Evolutionary conservation across 2,329 filamentous ascomycete species (phyloP), one percentile per base, ranked within the genome.

Genomic region (Xylaria sp.): DNA sequence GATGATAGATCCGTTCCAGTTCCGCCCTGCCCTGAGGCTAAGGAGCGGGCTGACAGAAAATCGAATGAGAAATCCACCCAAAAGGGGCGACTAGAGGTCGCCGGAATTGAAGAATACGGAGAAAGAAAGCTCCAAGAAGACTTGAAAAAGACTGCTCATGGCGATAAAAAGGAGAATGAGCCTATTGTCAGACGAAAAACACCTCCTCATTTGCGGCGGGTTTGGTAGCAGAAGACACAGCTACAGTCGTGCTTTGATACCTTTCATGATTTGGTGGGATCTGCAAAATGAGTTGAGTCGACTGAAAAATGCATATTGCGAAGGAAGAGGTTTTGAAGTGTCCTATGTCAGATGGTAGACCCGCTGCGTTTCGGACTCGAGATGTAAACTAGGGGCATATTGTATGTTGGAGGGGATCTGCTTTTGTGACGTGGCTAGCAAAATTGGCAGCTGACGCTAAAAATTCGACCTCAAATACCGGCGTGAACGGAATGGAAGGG

Each of bases 1-100:
- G 10, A 33, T 2, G 23, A 48, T 9, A 43, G 62, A 12, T 3
- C 28, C 2, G 49, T 28, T n/a, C 31, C 51, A 36, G 2, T 25
- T 18, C 12, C 12, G 13, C 41, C n/a, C 18, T 28, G 18, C 6
- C 10, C n/a, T 12, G 41, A 43, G 18, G 41, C 23, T 4, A 9
- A 28, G n/a, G 36, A 31, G 41, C 13, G 12, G 43, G 18, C 12
- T 70, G 88, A 87, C 62, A 88, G 85, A 67, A 95, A 98, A 82
- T 94, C 93, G 81, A 92, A 97, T 79, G 94, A 97, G 72, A 86
- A 86, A 71, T 90, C 88, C 59, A 94, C 96, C 60, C 94, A 97
- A 80, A 92, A 94, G 82, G 91, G 90, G 82, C 89, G 90, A 78
- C 87, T 89, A 69, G 88, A 90, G 78, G 83, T 94, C 78, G 87